phyloP scores from a whole-genome alignment of 179 eudicot species.

The Actinidia arguta region DNA sequence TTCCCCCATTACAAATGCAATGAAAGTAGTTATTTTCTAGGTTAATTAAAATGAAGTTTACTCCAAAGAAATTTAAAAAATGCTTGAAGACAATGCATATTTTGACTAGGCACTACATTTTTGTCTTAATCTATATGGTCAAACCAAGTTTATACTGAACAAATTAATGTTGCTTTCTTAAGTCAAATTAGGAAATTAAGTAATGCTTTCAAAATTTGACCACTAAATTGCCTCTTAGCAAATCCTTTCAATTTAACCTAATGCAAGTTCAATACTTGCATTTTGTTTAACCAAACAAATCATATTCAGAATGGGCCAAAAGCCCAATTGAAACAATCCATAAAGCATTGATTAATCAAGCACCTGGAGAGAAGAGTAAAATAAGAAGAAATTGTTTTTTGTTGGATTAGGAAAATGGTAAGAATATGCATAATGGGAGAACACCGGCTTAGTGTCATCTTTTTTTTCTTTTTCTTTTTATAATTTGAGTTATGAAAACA shows the following conservation, averaged over 20 bases:
- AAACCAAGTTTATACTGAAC: not conserved
- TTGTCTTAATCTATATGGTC: not conserved
- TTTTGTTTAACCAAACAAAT: not conserved
- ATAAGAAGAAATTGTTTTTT: not conserved
- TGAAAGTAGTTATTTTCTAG: not conserved
- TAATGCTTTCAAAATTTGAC: not conserved
- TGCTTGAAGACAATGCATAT: not conserved
- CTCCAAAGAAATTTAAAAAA: not conserved
- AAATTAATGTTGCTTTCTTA: not conserved
- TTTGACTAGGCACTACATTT: constrained; percentile 2
- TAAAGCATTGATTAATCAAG: not conserved
- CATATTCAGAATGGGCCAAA: not conserved
- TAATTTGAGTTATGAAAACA: no score
- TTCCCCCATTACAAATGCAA: no score
- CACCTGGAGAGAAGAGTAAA: not conserved
- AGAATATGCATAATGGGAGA: no score
- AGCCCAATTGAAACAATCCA: not conserved
- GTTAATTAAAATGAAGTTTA: not conserved
- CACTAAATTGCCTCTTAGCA: not conserved
- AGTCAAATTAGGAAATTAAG: not conserved
- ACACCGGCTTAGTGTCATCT: no score
- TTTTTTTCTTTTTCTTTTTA: no score
- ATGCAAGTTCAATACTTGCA: not conserved
- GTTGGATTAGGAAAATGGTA: not conserved
- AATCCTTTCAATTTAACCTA: not conserved